Evolutionary conservation across 2,329 filamentous ascomycete genomes (phyloP), one percentile per base, ranked within the genome.

Genomic region (Plenodomus biglobosus): DNA sequence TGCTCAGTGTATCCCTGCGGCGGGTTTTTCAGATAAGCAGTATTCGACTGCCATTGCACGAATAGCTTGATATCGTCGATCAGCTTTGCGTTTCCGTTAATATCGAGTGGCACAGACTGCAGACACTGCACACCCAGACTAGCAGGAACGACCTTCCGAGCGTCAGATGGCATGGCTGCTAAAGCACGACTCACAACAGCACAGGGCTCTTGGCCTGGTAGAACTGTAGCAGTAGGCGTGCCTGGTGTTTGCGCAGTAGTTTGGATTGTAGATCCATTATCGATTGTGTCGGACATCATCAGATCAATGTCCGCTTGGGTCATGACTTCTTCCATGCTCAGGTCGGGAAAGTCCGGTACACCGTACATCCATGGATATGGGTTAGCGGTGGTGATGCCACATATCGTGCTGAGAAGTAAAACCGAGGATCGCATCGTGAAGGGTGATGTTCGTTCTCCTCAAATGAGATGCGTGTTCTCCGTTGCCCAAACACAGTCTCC

Each of bases 11-110:
- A 73, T 8, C 61, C 66, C 18, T 61, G 35, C 3, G 70, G 72
- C 2, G 72, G 72, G 20, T 68, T 62, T 21, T 72, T 71, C 5
- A 75, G 59, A 41, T 73, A 75, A 2, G 61, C 68, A 8, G 75
- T 52, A 16, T 70, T 71, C 8, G 68, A 71, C 38, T 76, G 72
- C 60, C 73, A 75, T 38, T 70, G 59, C 4, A 70, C 45, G 32
- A 69, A 69, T 13, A 65, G 45, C 42, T 68, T 69, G 32, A 74
- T 42, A 18, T 73, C 68, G 6, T 67, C 60, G 34, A 74, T 61
- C 21, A 71, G 50, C 27, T 65, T 53, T 6, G 61, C 36, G 36
- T 71, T 68, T 19, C 64, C 68, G 8, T 61, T 53, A n/a, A 51
- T 61, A 34, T 72, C 68, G 2, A 74, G 53, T 3, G 72, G 72